phyloP scores from a whole-genome alignment of 441 rosid genomes.

The Breynia disticha region DNA sequence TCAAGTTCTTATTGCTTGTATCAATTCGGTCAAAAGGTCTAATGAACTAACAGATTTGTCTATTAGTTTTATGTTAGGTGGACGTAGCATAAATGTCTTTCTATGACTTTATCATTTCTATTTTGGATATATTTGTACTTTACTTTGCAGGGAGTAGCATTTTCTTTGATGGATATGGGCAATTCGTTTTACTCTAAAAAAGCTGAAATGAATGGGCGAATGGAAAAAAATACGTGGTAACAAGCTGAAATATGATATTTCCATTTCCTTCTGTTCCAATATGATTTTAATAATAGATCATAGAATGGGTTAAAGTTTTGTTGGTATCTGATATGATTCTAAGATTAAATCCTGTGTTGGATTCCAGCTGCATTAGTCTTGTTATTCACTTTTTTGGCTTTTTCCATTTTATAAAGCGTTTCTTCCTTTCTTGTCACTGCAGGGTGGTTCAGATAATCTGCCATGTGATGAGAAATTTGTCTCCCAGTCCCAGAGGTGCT shows the following conservation, averaged over 20 bases:
- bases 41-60: not conserved
- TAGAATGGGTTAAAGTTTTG: constrained; percentile 2
- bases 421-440: constrained; percentile 14
- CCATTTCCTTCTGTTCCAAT: constrained; percentile 3
- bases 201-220: constrained; percentile 29
- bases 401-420: not conserved
- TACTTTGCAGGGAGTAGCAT: constrained; percentile 55
- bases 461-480: constrained; percentile 46
- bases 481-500: constrained; percentile 50
- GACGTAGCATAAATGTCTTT: constrained; percentile 11
- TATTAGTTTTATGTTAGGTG: not conserved
- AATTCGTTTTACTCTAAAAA: constrained; percentile 39
- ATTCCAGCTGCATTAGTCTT: not conserved
- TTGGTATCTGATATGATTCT: not conserved
- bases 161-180: constrained; percentile 60
- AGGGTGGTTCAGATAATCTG: constrained; percentile 83
- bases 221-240: constrained; percentile 69
- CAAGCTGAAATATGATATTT: not conserved
- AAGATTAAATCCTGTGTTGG: constrained; percentile 3
- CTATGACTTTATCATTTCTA: constrained; percentile 15
- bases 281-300: constrained; percentile 1
- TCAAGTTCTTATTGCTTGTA: not conserved
- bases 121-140: constrained; percentile 8
- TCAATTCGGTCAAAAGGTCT: not conserved
- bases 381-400: not conserved